These are phyloP conservation scores for Tulasnella sp. DNA, from an alignment of 768 basidiomycete species.

Conservation along the genomic window DNA sequence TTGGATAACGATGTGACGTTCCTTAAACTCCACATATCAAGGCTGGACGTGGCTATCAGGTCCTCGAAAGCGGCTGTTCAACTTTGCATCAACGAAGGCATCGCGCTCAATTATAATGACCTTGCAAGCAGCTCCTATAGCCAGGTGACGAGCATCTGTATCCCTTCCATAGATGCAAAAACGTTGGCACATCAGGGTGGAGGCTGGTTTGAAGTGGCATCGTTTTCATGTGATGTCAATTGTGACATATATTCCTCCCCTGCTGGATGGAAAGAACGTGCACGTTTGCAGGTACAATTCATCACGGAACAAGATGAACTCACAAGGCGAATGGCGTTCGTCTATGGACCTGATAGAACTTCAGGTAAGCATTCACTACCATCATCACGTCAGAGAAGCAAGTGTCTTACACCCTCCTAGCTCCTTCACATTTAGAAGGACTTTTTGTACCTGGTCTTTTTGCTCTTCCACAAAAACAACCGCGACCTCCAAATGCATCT, in stretches of 20 bases:
- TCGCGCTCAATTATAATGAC: conserved; percentile 61
- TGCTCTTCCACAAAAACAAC: too few species aligned
- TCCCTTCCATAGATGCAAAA: conserved; percentile 40
- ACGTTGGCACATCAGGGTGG: conserved; percentile 32
- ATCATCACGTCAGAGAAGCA: too few species aligned
- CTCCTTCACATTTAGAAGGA: too few species aligned
- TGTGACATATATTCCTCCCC: conserved; percentile 62
- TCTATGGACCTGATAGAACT: too few species aligned
- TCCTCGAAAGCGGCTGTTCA: conserved; percentile 42
- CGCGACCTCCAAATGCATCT: too few species aligned
- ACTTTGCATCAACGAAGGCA: conserved; percentile 42
- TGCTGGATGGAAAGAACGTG: conserved; percentile 38
- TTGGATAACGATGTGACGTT: conserved; percentile 84
- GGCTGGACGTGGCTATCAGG: conserved; percentile 44
- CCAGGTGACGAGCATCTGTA: conserved; percentile 44
- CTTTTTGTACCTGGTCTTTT: too few species aligned
- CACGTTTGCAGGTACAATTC: conserved; percentile 48
- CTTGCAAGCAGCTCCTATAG: conserved; percentile 53
- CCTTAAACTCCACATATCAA: conserved; percentile 48
- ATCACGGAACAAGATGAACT: conserved; percentile 53
- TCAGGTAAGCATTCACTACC: too few species aligned
- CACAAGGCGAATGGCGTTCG: conserved; percentile 47
- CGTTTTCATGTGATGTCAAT: conserved; percentile 38
- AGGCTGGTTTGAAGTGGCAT: conserved; percentile 56
- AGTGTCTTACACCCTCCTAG: too few species aligned